Evolutionary conservation across 257 asterid species (phyloP).

Genomic region (Nyctanthes arbortristis): DNA sequence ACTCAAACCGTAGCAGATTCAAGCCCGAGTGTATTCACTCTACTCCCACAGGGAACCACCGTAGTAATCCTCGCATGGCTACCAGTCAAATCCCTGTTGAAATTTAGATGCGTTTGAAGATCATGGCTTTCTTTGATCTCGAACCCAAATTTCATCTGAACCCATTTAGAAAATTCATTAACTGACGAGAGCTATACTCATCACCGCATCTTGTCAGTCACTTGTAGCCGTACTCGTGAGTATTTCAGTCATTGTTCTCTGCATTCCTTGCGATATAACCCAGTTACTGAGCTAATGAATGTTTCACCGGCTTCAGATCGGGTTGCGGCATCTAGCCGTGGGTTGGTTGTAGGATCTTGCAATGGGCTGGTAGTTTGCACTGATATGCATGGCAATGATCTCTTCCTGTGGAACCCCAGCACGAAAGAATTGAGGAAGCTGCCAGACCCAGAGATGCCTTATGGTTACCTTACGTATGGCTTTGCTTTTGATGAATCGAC

Average conservation of each 20-base stretch:
- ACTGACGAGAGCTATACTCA: too few species aligned
- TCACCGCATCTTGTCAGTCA: not conserved
- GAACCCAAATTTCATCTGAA: slow-evolving; percentile 10
- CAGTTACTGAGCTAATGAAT: not conserved
- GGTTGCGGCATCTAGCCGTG: too few species aligned
- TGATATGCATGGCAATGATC: not conserved
- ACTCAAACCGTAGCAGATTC: too few species aligned
- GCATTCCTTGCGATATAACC: not conserved
- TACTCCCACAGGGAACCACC: slow-evolving; percentile 29
- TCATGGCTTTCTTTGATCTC: slow-evolving; percentile 21
- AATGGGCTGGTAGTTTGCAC: slow-evolving; percentile 32
- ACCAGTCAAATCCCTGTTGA: slow-evolving; percentile 25
- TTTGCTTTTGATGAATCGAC: too few species aligned
- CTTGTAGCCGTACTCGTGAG: not conserved
- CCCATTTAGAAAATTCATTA: slow-evolving; percentile 10
- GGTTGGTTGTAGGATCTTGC: slow-evolving; percentile 29
- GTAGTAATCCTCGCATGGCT: slow-evolving; percentile 23
- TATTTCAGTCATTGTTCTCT: slow-evolving; percentile 17
- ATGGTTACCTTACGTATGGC: too few species aligned
- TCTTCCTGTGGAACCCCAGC: slow-evolving; percentile 26
- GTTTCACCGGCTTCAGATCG: not conserved
- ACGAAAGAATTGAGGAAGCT: not conserved
- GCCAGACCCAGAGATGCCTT: too few species aligned
- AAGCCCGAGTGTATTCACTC: too few species aligned
- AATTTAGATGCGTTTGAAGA: slow-evolving; percentile 28